Conservation (phyloP, 129 eudicot species). For the Flaveria brownii region DNA sequence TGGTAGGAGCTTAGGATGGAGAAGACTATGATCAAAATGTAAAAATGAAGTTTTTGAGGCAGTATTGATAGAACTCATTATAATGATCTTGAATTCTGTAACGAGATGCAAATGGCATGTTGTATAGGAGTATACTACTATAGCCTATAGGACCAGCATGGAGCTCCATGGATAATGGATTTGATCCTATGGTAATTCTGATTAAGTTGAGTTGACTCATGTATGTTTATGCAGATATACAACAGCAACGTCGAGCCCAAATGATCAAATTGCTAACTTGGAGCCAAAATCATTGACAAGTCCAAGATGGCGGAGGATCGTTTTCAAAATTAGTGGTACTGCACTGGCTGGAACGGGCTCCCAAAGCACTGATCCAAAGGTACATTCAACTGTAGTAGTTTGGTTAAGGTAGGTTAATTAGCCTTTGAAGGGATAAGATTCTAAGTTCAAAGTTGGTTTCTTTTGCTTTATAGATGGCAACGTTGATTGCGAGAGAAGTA, state of each 20-base stretch:
- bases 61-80: not conserved
- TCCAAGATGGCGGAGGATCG: conserved; percentile 81
- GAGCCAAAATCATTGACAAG: conserved; percentile 57
- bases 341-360: conserved; percentile 64
- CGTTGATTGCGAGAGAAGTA: conserved; percentile 80
- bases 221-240: conserved; percentile 50
- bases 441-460: conserved; percentile 1
- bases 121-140: not conserved
- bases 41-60: not conserved
- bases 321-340: conserved; percentile 87
- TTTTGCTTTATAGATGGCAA: conserved; percentile 53
- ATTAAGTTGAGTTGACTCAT: not conserved
- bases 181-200: not conserved
- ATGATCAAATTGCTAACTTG: conserved; percentile 41
- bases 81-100: not conserved
- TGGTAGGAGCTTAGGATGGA: not conserved
- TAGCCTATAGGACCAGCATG: not conserved
- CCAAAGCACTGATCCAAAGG: conserved; percentile 81
- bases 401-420: too few relatives aligned
- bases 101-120: not conserved
- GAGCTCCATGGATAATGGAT: not conserved
- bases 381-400: conserved; percentile 9
- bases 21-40: not conserved
- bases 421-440: not conserved
- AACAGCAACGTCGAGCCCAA: conserved; percentile 44